Evolutionary conservation across 2,329 filamentous ascomycete genomes (phyloP), one percentile per base, ranked within the genome.

Genomic region (Juglanconis oblonga): DNA sequence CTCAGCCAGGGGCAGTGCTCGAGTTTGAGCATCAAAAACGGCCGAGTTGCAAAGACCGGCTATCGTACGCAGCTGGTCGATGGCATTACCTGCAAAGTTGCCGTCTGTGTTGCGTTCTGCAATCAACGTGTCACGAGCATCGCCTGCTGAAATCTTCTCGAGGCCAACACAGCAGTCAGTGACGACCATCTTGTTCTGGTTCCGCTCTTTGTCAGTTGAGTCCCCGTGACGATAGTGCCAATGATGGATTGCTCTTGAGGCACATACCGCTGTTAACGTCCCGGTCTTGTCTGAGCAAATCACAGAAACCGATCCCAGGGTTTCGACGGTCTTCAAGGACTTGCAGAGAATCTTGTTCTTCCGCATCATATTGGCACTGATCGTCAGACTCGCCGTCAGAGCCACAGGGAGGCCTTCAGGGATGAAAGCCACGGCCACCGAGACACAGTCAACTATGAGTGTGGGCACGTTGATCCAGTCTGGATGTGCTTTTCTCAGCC

Each of bases 211-310:
- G 29, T 40, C 5, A 35, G 24, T 10, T 3, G 4, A 33, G 0
- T 52, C 10, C 29, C 24, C 24, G 24, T 24, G 24, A 24, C 2
- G 24, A 31, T 5, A 17, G 4, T 10, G 7, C 6, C 3, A 1
- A 13, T 17, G 13, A 5, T 3, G 8, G 11, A 6, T 17, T 13
- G 47, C 3, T 11, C 7, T 9, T 1, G n/a, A 14, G 13, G 5
- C 52, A 64, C 73, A 65, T 70, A 71, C 82, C 77, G 76, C 72
- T 11, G 87, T 90, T 58, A 90, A 74, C 0, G 87, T 90, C 3
- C 89, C 89, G 0, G 89, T 92, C 76, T 92, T 92, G 70, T 92
- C 89, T 0, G 87, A 90, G 70, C 89, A 91, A 45, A 92, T 87
- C 7, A 90, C 83, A 0, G 87, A 89, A 1, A 91, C 88, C 0